Evolutionary conservation across 2,329 filamentous ascomycete species (phyloP), one percentile per base, ranked within the genome.

Genomic region (Pseudogymnoascus sp.): DNA sequence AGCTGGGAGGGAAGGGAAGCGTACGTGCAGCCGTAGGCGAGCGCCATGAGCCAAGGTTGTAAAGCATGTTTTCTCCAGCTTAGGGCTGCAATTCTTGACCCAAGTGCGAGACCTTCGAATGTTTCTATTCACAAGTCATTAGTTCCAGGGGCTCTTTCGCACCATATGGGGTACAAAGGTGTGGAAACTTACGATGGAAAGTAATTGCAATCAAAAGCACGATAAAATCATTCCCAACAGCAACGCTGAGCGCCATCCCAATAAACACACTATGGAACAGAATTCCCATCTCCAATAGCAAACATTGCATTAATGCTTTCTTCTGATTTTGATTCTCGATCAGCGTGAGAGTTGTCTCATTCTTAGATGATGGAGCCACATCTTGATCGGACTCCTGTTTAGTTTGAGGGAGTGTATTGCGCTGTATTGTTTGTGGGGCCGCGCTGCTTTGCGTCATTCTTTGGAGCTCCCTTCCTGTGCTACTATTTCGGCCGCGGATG

Each of bases 211-310:
- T 76, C 7, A 90, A 78, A 3, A 90, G 80, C 26, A 90, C 79
- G 63, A 87, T 74, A 72, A 89, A 90, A 3, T 85, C 83, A 5
- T 79, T 76, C n/a, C 47, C 47, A 1, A 83, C 83, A 19, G 87
- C 87, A 67, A 90, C 87, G 26, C 85, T 87, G 26, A 90, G 76
- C 0, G 88, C 88, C 80, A 90, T 88, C 64, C 87, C 87, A 64
- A 90, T 87, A 72, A 90, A 90, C 65, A 92, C 82, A 65, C 86
- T 89, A 76, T 92, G 89, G 73, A 92, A 92, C 10, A 92, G 79
- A 67, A 92, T 92, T 65, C 89, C 89, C 64, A 88, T 87, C 74
- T 92, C 89, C 4, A 92, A 81, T 2, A 92, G 80, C 4, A 89
- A 83, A 68, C 90, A 90, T 74, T 92, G 89, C 69, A 90, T 79